Base-by-base conservation (phyloP, 129 eudicot species). In the Arctium lappa region DNA sequence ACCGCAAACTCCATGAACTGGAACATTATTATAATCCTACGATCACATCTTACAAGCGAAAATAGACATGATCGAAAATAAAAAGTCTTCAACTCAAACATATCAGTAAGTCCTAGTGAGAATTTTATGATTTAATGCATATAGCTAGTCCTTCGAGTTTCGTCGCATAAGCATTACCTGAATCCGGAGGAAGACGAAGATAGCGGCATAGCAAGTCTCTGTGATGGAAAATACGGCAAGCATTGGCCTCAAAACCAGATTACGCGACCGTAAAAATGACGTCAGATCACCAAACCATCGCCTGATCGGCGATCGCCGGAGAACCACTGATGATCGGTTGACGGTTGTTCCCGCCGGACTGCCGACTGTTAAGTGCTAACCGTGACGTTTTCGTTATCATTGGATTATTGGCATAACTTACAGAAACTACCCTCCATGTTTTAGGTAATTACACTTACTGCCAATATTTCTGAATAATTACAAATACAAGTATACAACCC, bases 131-230 rank as follows among this genome's bases (percentile, higher is more conserved):
- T 63, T 63, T 32, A 63, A 63, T 63, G 70, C 70, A 18, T 63
- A 63, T 53, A 53, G 22, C 65, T 53, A 53, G 27, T 53, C 6
- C 27, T 22, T 22, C 27, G 27, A 22, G 27, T 53, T 72, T 36
- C 48, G 30, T 15, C 48, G 46, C 36, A 63, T 27, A 63, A 53
- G 10, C 31, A 7, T 74, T 22, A 90, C 94, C 94, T 92, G 85
- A 90, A 87, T 42, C 89, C 87, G 63, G 86, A 15, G 36, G 97
- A 78, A 48, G 90, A 78, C 74, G 86, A 79, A 38, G 93, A 83
- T 81, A 70, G 91, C 79, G 53, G 90, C 89, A 78, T 86, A 87
- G 74, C 93, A 92, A 70, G 80, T 33, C 75, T 40, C 75, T 11
- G 78, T 50, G 81, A 73, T 46, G 77, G 38, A 75, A 46, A 69